phyloP scores from a whole-genome alignment of 768 basidiomycete genomes.

The Hypholoma fasciculare region DNA sequence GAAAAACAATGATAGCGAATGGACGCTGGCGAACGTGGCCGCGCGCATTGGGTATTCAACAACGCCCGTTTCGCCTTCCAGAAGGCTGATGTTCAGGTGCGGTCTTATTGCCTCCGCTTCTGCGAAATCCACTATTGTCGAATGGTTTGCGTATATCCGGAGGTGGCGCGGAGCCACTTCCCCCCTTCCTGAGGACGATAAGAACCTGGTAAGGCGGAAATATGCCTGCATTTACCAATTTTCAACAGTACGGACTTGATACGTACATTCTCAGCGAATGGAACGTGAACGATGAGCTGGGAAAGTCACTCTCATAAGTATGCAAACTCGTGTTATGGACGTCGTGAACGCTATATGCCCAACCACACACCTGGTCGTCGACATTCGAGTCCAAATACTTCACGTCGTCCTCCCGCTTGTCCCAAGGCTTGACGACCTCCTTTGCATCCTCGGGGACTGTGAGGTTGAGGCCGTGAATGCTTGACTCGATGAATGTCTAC shows the following conservation, averaged over 20 bases:
- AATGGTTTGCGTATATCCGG: constrained; percentile 71
- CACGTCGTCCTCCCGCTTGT: constrained; percentile 66
- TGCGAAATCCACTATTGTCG: constrained; percentile 74
- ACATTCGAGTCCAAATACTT: constrained; percentile 77
- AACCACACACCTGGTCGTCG: constrained; percentile 71
- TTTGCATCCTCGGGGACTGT: constrained; percentile 80
- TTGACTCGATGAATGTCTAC: constrained; percentile 35
- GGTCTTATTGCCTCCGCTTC: constrained; percentile 71
- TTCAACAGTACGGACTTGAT: constrained; percentile 76
- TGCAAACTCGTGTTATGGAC: neutral
- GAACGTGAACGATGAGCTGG: constrained; percentile 79
- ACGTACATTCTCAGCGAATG: constrained; percentile 78
- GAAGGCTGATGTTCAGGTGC: constrained; percentile 67
- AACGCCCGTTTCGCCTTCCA: constrained; percentile 67
- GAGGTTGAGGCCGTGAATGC: constrained; percentile 81
- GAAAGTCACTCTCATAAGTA: constrained; percentile 8
- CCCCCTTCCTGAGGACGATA: constrained; percentile 57
- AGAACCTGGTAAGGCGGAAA: constrained; percentile 1
- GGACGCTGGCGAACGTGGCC: constrained; percentile 75
- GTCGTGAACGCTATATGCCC: neutral
- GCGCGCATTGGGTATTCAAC: constrained; percentile 79
- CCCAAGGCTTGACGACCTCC: constrained; percentile 80
- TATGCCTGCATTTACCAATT: constrained; percentile 49
- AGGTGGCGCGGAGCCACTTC: constrained; percentile 75
- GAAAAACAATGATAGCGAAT: constrained; percentile 75